Evolutionary conservation across 2,329 filamentous ascomycete genomes (phyloP), one percentile per base, ranked within the genome.

Genomic region (Emergomyces orientalis): DNA sequence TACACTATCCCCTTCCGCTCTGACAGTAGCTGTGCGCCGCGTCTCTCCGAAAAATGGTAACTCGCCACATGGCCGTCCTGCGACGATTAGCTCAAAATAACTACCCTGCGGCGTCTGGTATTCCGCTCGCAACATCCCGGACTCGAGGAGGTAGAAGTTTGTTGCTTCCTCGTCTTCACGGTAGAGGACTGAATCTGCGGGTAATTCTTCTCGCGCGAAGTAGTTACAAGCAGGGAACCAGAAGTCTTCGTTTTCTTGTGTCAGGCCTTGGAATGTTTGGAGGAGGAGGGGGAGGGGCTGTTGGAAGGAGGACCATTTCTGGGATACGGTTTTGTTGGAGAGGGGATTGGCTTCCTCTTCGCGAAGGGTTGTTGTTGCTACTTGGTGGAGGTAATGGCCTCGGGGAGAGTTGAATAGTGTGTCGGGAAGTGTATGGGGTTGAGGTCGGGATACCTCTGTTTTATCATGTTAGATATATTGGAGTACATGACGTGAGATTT

Each of bases 1-100:
- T 0, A 94, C 85, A 65, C 88, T 89, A 68, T 93, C 87, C 61
- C 87, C 83, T 73, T 97, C 92, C 1, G 90, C 90, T 52, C 87
- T 81, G 13, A 95, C 91, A 0, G 89, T 96, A 1, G 91, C 91
- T 3, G 92, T 97, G 22, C 94, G 84, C 60, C 85, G 81, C 1
- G 93, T 97, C 71, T 95, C 90, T 2, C 88, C 91, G 77, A 99
- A 99, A 78, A 99, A 99, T 0, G 94, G 94, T 61, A 99, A 77
- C 77, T 99, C 94, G 43, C 94, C 94, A 69, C 93, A 97, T 0
- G 94, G 97, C 1, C 94, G 94, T 19, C 94, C 94, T 0, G 92
- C 90, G 0, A 97, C 88, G 62, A 97, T 97, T 70, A 90, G 90
- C 75, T 99, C 94, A 65, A 89, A 90, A 68, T 95, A 89, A 69